phyloP scores from a whole-genome alignment of 2,329 filamentous ascomycete species.

The Cladosporium sp. region DNA sequence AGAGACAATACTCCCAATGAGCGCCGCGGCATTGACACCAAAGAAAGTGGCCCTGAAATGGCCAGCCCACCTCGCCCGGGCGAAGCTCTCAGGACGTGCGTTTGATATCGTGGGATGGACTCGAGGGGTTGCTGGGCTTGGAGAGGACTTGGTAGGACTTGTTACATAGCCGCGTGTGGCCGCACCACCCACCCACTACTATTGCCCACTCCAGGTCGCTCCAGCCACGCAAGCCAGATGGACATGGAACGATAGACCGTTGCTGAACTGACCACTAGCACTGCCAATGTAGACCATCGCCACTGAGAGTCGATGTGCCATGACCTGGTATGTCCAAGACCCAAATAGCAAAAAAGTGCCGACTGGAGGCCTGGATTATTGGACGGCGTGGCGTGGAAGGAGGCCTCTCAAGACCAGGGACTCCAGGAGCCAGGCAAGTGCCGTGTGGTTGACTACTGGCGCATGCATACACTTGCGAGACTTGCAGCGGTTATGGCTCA shows the following conservation, averaged over 20 bases:
- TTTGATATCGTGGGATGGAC: slow-evolving; percentile 3
- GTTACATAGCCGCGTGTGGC: slow-evolving; percentile 6
- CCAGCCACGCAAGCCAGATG: too few relatives aligned
- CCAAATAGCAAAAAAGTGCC: neutral
- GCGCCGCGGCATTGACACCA: slow-evolving; percentile 1
- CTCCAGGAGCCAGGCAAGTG: neutral
- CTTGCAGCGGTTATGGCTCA: too few relatives aligned
- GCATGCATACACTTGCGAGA: slow-evolving; percentile 3
- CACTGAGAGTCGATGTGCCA: neutral
- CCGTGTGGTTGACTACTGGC: slow-evolving; percentile 9
- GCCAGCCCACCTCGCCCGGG: too few relatives aligned
- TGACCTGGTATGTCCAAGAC: neutral
- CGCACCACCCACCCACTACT: neutral
- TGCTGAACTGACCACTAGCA: too few relatives aligned
- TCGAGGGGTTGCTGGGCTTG: too few relatives aligned
- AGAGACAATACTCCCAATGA: slow-evolving; percentile 1
- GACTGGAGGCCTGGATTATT: neutral
- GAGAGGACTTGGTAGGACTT: neutral
- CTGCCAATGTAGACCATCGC: neutral
- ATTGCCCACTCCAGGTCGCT: too few relatives aligned
- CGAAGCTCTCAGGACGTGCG: neutral
- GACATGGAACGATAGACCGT: too few relatives aligned
- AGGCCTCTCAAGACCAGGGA: neutral
- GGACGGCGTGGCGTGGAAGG: too few relatives aligned
- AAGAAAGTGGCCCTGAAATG: neutral